phyloP scores from a whole-genome alignment of 177 flowering plant species.

The Vitis hybrid region DNA sequence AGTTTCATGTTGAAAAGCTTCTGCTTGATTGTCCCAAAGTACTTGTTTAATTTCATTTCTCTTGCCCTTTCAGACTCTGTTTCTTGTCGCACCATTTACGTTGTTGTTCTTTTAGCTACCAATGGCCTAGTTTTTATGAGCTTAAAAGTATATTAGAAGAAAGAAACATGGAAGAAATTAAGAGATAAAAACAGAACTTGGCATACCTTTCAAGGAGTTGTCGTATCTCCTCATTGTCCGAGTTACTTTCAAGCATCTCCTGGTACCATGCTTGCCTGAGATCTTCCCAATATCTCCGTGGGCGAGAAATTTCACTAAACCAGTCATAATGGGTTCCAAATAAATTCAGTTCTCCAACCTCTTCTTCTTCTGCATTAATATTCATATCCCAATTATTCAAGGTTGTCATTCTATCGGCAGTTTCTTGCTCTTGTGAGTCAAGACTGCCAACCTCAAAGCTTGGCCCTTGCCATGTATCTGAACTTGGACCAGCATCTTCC shows the following conservation, averaged over 20 bases:
- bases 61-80: too few species aligned
- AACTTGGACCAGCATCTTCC: conserved; percentile 23
- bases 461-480: conserved; percentile 24
- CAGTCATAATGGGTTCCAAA: conserved; percentile 32
- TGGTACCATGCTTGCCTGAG: conserved; percentile 53
- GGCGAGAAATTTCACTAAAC: conserved; percentile 53
- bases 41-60: too few species aligned
- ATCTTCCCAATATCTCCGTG: conserved; percentile 61
- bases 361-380: conserved; percentile 25
- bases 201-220: conserved; percentile 66
- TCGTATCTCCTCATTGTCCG: conserved; percentile 58
- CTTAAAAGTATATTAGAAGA: not conserved
- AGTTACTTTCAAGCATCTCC: conserved; percentile 46
- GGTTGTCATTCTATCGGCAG: conserved; percentile 9
- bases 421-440: conserved; percentile 21
- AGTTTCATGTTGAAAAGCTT: too few species aligned
- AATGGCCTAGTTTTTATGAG: not conserved
- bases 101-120: not conserved
- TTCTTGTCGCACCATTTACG: too few species aligned
- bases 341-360: conserved; percentile 13
- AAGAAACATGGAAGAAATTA: not conserved
- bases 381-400: conserved; percentile 24
- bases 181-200: not conserved
- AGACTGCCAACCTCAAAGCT: conserved; percentile 4
- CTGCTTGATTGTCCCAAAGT: too few species aligned